A percentile compares a stretch with the other conserved stretches of the same genome.
Conservation (phyloP, 257 asterid genomes). For the Paraleonurus japonicus region DNA sequence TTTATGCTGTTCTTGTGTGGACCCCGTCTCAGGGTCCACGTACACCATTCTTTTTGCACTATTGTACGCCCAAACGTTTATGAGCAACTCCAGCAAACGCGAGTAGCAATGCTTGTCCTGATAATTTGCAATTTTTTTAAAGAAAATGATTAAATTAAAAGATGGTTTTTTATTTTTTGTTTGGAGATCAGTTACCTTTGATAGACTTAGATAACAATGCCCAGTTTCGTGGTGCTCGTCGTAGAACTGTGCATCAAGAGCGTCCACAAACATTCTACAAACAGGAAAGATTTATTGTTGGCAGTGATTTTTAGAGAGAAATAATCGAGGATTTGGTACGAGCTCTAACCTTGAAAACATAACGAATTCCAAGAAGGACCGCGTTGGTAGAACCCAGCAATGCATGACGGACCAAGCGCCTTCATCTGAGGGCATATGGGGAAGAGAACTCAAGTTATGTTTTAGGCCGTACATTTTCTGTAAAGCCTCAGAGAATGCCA, state of each 20-base stretch:
- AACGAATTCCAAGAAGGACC: constrained; percentile 77
- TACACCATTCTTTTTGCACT: constrained; percentile 80
- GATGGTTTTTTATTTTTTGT: background rate
- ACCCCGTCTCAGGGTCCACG: constrained; percentile 61
- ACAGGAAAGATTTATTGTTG: constrained; percentile 1
- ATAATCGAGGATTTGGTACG: background rate
- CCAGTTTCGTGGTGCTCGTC: constrained; percentile 66
- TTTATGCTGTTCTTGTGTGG: constrained; percentile 67
- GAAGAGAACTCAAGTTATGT: constrained; percentile 53
- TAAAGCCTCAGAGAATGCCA: constrained; percentile 73
- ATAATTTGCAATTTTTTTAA: background rate
- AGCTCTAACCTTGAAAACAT: constrained; percentile 83
- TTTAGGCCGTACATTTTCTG: constrained; percentile 73
- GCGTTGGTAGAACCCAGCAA: constrained; percentile 82
- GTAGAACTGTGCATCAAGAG: constrained; percentile 60
- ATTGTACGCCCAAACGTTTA: constrained; percentile 93
- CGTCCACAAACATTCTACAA: constrained; percentile 82
- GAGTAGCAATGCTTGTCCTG: constrained; percentile 92
- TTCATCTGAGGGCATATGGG: constrained; percentile 68
- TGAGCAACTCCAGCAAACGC: constrained; percentile 69
- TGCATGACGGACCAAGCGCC: constrained; percentile 90
- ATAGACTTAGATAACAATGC: constrained; percentile 57
- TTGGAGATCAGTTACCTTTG: constrained; percentile 45
- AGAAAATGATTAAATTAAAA: background rate
- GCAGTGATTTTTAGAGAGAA: background rate